A percentile compares a stretch with the other conserved stretches of the same genome.
Conservation (phyloP, 108 stramenopile genomes). For the Pseudonitzschia multistriata region DNA sequence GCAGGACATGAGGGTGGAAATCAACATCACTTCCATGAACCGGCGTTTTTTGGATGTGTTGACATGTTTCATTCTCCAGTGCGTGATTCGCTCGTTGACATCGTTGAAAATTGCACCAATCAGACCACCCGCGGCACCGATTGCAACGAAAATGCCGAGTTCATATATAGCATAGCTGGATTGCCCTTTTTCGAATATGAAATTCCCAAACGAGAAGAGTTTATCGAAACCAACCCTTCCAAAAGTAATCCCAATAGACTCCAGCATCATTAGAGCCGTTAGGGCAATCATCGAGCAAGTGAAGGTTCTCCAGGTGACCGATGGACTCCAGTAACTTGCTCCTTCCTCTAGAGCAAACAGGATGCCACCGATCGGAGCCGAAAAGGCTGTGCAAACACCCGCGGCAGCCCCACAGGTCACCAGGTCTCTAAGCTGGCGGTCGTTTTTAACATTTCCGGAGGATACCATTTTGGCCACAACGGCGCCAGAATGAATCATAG, state of each 20-base stretch:
- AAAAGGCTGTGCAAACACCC: slow-evolving; percentile 89
- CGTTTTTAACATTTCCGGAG: slow-evolving; percentile 40
- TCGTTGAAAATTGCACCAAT: slow-evolving; percentile 60
- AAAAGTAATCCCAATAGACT: slow-evolving; percentile 38
- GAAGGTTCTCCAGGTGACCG: slow-evolving; percentile 82
- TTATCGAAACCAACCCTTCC: slow-evolving; percentile 42
- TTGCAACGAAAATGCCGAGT: slow-evolving; percentile 60
- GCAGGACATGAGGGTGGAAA: slow-evolving; percentile 32
- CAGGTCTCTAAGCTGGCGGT: slow-evolving; percentile 69
- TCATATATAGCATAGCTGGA: slow-evolving; percentile 59
- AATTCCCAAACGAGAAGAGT: slow-evolving; percentile 52
- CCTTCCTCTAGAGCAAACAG: slow-evolving; percentile 85
- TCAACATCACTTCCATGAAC: slow-evolving; percentile 42
- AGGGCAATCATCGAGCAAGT: slow-evolving; percentile 75
- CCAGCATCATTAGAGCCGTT: slow-evolving; percentile 25
- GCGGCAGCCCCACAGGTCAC: slow-evolving; percentile 83
- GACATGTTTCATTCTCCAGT: slow-evolving; percentile 45
- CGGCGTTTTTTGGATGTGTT: slow-evolving; percentile 37
- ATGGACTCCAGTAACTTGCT: slow-evolving; percentile 76
- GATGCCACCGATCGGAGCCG: slow-evolving; percentile 88
- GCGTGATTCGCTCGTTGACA: slow-evolving; percentile 41
- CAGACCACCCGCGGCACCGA: slow-evolving; percentile 80
- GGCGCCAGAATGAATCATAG: slow-evolving; percentile 72
- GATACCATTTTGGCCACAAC: slow-evolving; percentile 39
- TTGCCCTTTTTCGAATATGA: slow-evolving; percentile 36